Conservation (phyloP, 768 basidiomycete genomes). For the Tricholoma bakamatsutake region DNA sequence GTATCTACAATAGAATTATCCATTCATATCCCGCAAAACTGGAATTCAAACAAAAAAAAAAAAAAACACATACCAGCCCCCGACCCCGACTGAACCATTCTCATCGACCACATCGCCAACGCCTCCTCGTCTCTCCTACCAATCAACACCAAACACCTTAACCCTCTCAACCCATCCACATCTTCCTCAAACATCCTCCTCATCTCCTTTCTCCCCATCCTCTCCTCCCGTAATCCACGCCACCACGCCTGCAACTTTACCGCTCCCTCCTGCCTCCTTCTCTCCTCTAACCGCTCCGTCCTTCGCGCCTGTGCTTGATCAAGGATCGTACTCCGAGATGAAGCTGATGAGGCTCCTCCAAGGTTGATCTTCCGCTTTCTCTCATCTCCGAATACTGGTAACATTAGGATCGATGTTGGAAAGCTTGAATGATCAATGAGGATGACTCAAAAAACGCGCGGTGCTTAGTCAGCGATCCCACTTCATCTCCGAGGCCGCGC, state of each 20-base stretch:
- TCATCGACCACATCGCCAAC: conserved; percentile 41
- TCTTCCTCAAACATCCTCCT: conserved; percentile 45
- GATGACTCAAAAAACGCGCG: no score
- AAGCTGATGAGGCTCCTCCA: conserved; percentile 52
- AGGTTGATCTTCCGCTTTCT: conserved; percentile 67
- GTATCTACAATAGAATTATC: conserved; percentile 29
- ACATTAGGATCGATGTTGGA: conserved; percentile 10
- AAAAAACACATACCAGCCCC: conserved; percentile 22
- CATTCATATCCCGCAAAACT: no score
- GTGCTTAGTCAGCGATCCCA: no score
- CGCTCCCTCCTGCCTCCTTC: conserved; percentile 53
- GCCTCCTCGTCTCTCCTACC: conserved; percentile 41
- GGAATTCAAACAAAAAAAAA: neutral
- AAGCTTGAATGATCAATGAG: no score
- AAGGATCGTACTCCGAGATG: conserved; percentile 53
- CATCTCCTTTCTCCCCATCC: conserved; percentile 38
- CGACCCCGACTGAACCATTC: conserved; percentile 24
- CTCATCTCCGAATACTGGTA: conserved; percentile 46
- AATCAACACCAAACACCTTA: conserved; percentile 62
- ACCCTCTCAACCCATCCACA: conserved; percentile 44
- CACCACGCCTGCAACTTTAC: conserved; percentile 65
- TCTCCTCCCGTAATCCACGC: conserved; percentile 43
- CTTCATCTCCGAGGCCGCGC: no score
- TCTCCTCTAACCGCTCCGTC: conserved; percentile 48
- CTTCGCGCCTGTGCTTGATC: conserved; percentile 57